Evolutionary conservation across 164 flowering plant species (phyloP), one percentile per base, ranked within the genome.

Genomic region (Piper betle): DNA sequence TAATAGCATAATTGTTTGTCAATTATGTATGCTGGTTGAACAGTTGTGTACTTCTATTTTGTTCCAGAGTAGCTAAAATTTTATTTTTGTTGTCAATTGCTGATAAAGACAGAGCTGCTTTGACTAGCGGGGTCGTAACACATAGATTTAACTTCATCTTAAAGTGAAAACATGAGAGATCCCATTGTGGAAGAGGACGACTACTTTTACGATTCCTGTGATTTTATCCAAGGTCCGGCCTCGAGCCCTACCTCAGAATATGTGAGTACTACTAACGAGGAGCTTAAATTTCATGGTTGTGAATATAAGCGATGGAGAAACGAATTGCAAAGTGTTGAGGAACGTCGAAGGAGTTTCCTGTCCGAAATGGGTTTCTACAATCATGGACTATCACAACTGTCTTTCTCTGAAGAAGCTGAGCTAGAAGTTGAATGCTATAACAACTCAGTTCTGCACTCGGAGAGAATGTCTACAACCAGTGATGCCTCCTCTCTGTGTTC

Each of bases 291-390:
- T 39, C 78, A 64, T 12, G 18, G 72, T 15, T 67, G 69, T 5
- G 80, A 64, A 2, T 88, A 82, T 67, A 78, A 72, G 3, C 63
- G 84, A 60, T 91, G 98, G 98, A 72, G 62, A 71, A 69, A 66
- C 54, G 85, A 77, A 71, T 87, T 83, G 0, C 56, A 50, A 17
- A 87, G 95, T 68, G 77, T 88, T 10, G 62, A 65, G 60, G 81
- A 79, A 62, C 76, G 96, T 37, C 74, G 91, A 2, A 67, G 64
- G 1, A 60, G 63, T 12, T 88, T 91, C 74, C 53, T 85, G 8
- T 37, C 48, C 2, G 65, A 53, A 65, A 79, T 84, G 83, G 90
- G 84, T 39, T 70, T 88, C 10, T 60, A 40, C 56, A 83, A 81
- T 39, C 71, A 73, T 57, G 68, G 39, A 64, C 39, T 73, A 52